These are phyloP conservation scores for Penicillium sp. DNA, from an alignment of 2,329 filamentous ascomycete genomes.

Conservation along the genomic window DNA sequence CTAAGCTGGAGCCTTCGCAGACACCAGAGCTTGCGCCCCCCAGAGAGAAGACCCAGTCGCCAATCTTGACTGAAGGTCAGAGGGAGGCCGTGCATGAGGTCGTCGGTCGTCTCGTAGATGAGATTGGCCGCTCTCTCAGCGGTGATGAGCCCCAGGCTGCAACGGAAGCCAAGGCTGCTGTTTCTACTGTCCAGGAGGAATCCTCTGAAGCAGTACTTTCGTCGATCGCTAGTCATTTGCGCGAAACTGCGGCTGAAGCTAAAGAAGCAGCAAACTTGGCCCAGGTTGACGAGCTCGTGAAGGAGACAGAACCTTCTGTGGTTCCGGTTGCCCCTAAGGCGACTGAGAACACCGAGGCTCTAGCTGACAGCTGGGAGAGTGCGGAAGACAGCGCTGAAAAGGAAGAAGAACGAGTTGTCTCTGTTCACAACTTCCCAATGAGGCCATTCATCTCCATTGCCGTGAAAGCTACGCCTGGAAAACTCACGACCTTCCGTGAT, in stretches of 20 bases:
- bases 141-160: slow-evolving; percentile 43
- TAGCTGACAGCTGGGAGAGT: slow-evolving; percentile 90
- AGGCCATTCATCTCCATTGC: slow-evolving; percentile 91
- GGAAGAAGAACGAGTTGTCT: slow-evolving; percentile 64
- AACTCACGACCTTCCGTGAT: slow-evolving; percentile 65
- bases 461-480: slow-evolving; percentile 51
- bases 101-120: slow-evolving; percentile 63
- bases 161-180: slow-evolving; percentile 49
- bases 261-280: slow-evolving; percentile 54
- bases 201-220: slow-evolving; percentile 39
- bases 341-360: slow-evolving; percentile 53
- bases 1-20: slow-evolving; percentile 19
- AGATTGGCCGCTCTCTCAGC: slow-evolving; percentile 58
- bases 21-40: slow-evolving; percentile 15
- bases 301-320: slow-evolving; percentile 51
- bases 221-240: slow-evolving; percentile 32
- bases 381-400: slow-evolving; percentile 70
- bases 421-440: slow-evolving; percentile 94
- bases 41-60: slow-evolving; percentile 24
- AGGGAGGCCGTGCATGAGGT: slow-evolving; percentile 71
- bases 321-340: slow-evolving; percentile 57
- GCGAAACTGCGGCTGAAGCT: slow-evolving; percentile 46
- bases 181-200: slow-evolving; percentile 36
- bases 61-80: slow-evolving; percentile 34
- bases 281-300: slow-evolving; percentile 54